Evolutionary conservation across 139 green algal species (phyloP), one percentile per base, ranked within the genome.

Genomic region (Closterium sp.): DNA sequence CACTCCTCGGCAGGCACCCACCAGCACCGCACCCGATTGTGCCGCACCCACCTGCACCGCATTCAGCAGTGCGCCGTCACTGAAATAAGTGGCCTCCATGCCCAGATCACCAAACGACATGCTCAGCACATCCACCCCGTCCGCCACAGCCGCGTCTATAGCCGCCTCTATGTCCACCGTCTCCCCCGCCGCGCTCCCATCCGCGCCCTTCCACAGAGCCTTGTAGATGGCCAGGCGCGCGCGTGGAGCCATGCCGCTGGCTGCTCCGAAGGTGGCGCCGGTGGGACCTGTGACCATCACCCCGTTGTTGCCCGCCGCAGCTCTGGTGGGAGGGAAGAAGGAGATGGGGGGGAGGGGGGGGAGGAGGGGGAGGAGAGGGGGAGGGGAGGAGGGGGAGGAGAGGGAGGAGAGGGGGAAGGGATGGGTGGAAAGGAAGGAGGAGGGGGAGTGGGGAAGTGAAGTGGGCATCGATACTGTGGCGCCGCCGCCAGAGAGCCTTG

Each of bases 211-310:
- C 85, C 85, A 87, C 1, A 87, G 85, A 6, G 28, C 85, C n/a
- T 87, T 87, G 85, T 87, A 87, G 85, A 87, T 24, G 24, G 85
- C 85, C 27, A 87, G 85, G 85, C 85, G 85, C 9, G 85, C 85
- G 27, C 85, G n/a, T 0, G 85, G 85, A 21, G 85, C 85, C n/a
- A 87, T 31, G 28, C 85, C 85, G n/a, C n/a, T 87, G 11, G 85
- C 85, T 31, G n/a, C 28, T 28, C 85, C 85, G 85, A 32, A 87
- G 85, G n/a, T 30, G n/a, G 11, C 85, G n/a, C 85, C 85, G 85
- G 24, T 87, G 85, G 85, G 85, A 10, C 85, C 28, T 11, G 85
- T 21, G 11, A 87, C 28, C n/a, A 87, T 34, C 28, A 32, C 85
- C 21, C 85, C 85, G 22, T 31, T 31, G 85, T 31, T 30, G n/a